A percentile compares a stretch with the other conserved stretches of the same genome.
Evolutionary conservation across 2,329 filamentous ascomycete genomes (phyloP).

Genomic region (Spiromastix sp.): DNA sequence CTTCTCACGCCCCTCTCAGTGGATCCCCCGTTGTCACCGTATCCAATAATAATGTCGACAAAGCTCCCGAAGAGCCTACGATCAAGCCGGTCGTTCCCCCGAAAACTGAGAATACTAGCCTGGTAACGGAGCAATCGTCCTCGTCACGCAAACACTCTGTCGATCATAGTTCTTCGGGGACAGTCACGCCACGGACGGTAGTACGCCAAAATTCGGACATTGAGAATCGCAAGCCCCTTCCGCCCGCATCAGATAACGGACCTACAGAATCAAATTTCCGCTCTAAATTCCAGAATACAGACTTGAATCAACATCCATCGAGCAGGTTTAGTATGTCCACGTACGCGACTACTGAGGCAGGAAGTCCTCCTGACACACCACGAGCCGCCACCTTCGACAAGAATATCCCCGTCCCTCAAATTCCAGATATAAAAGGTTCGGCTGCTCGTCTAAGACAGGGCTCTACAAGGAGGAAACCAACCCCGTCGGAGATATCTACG

Average conservation of each 20-base stretch:
- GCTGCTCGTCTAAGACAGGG: constrained; percentile 18
- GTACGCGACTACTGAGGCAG: constrained; percentile 43
- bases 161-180: constrained; percentile 1
- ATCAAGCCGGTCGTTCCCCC: constrained; percentile 35
- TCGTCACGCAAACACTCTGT: constrained; percentile 12
- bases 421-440: constrained; percentile 26
- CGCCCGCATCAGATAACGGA: no score
- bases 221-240: no score
- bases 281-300: constrained; percentile 23
- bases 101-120: constrained; percentile 29
- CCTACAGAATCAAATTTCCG: constrained; percentile 24
- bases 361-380: constrained; percentile 30
- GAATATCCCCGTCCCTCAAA: constrained; percentile 23
- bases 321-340: constrained; percentile 58
- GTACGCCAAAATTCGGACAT: no score
- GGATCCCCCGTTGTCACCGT: constrained; percentile 13
- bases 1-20: not conserved
- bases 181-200: no score
- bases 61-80: constrained; percentile 8
- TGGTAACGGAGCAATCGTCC: constrained; percentile 12
- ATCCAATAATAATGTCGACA: not conserved
- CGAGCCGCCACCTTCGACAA: constrained; percentile 27
- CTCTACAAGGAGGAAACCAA: constrained; percentile 31
- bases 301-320: constrained; percentile 41
- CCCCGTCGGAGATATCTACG: constrained; percentile 24